Conservation (phyloP, 305 asterid genomes). For the Fraxinus nigra region DNA sequence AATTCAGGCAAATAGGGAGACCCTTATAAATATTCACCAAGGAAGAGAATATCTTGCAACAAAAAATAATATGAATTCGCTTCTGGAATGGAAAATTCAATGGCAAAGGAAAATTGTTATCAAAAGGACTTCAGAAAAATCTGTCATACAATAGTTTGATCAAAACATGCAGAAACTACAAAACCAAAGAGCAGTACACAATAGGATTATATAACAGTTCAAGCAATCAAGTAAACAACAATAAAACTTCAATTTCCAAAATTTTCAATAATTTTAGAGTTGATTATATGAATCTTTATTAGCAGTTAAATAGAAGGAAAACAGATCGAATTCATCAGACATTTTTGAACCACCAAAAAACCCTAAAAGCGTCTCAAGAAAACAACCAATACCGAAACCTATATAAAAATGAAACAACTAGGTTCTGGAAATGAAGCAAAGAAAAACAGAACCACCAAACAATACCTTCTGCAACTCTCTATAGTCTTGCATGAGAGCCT, state of each 20-base stretch:
- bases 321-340: background rate
- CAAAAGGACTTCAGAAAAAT: background rate
- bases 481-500: slow-evolving; percentile 39
- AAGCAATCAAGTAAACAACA: background rate
- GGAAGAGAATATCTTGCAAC: background rate
- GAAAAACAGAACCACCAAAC: background rate
- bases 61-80: background rate
- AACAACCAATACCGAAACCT: background rate
- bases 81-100: background rate
- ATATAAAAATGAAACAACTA: background rate
- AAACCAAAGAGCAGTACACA: background rate
- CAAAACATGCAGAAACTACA: background rate
- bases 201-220: background rate
- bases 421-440: background rate
- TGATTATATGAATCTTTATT: background rate
- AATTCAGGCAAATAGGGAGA: slow-evolving; percentile 1
- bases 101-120: background rate
- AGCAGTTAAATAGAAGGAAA: background rate
- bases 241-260: background rate
- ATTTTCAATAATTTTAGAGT: background rate
- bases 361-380: background rate
- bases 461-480: slow-evolving; percentile 38
- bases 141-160: background rate
- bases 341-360: background rate
- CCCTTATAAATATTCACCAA: background rate